Conservation (phyloP, 257 asterid species). For the Forsythia suspensa region DNA sequence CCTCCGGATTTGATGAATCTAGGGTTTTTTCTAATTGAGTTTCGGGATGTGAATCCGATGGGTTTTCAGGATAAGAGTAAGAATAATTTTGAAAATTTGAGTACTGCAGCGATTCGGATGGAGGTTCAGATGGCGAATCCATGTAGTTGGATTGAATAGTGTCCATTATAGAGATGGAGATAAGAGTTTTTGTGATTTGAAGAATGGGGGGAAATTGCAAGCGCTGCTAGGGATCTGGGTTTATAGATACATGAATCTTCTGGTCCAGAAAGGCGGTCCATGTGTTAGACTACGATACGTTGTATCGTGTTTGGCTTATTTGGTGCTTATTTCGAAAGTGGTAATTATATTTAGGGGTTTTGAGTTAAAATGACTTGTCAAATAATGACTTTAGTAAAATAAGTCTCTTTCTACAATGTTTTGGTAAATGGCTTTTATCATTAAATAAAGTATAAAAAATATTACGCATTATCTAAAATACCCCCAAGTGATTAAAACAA, state of each 20-base stretch:
- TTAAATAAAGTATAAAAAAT: too few species aligned
- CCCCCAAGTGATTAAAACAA: too few species aligned
- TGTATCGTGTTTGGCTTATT: neutral
- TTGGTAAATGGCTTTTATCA: too few species aligned
- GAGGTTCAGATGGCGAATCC: constrained; percentile 55
- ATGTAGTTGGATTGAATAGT: constrained; percentile 61
- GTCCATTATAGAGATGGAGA: constrained; percentile 42
- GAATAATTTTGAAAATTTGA: constrained; percentile 10
- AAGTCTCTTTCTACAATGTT: too few species aligned
- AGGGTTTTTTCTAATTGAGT: constrained; percentile 61
- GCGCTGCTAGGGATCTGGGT: neutral
- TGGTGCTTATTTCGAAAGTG: too few species aligned
- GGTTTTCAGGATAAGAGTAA: constrained; percentile 22
- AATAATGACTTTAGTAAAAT: too few species aligned
- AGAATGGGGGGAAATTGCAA: neutral
- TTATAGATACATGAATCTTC: neutral
- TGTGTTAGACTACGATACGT: neutral
- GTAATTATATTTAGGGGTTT: too few species aligned
- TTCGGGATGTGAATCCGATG: constrained; percentile 26
- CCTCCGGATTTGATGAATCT: constrained; percentile 27
- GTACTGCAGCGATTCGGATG: constrained; percentile 23
- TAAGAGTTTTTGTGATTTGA: neutral
- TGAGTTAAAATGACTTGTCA: too few species aligned
- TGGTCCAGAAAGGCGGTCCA: neutral
- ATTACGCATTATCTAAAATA: too few species aligned